A percentile compares a stretch with the other conserved stretches of the same genome.
Evolutionary conservation across 2,329 filamentous ascomycete species (phyloP).

Genomic region (Xylaria sp.): DNA sequence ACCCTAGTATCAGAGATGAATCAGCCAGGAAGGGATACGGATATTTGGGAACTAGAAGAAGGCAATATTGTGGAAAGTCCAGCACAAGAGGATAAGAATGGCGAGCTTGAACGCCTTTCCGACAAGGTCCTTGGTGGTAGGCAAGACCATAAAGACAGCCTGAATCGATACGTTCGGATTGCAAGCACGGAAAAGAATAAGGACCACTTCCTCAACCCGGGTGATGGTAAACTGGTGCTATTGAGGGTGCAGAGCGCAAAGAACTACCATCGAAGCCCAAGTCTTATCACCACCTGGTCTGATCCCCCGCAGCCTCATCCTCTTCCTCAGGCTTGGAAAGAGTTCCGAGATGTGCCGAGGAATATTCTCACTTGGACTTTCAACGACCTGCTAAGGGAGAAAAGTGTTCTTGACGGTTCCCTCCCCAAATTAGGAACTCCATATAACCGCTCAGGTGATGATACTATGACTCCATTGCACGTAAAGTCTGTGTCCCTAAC

Average conservation of each 20-base stretch:
- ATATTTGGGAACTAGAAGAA: not conserved
- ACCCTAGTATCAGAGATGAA: not conserved
- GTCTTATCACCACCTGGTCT: constrained; percentile 7
- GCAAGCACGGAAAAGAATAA: constrained; percentile 7
- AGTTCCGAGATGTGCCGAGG: constrained; percentile 8
- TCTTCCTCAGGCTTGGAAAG: constrained; percentile 8
- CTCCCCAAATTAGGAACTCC: not conserved
- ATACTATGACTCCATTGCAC: no score
- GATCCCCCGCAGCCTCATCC: not conserved
- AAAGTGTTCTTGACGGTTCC: constrained; percentile 4
- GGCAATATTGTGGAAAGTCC: not conserved
- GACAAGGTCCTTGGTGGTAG: not conserved
- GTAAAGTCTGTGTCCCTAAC: not conserved
- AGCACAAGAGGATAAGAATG: not conserved
- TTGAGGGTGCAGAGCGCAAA: constrained; percentile 14
- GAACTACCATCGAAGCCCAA: not conserved
- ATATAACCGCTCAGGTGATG: constrained; percentile 5
- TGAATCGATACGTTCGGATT: constrained; percentile 18
- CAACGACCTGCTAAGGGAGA: constrained; percentile 11
- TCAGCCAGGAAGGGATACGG: not conserved
- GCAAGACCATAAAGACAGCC: constrained; percentile 23
- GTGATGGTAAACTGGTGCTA: constrained; percentile 20
- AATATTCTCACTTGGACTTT: constrained; percentile 28
- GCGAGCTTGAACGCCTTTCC: not conserved
- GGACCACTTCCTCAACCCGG: constrained; percentile 23